Evolutionary conservation across 768 basidiomycete species (phyloP), one percentile per base, ranked within the genome.

Genomic region (Gloeopeniophorella convolvens): DNA sequence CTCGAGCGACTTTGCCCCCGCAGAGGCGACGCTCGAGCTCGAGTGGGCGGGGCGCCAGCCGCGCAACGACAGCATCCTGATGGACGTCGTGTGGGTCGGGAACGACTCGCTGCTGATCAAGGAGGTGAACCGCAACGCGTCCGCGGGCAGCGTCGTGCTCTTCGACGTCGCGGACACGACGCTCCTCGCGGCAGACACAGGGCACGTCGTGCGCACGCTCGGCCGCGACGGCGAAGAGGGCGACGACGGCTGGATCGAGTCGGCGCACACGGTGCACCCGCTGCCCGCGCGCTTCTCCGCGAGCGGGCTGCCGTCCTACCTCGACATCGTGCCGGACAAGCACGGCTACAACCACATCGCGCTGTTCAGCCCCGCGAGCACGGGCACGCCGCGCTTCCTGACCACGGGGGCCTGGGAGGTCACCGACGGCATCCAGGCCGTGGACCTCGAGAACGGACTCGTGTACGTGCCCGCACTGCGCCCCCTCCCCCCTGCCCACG

Each of bases 191-290:
- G 57, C 57, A 20, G 62, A 61, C 41, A 57, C 59, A 7, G 81
- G 83, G 6, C 62, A 58, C 39, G 79, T 90, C 12, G 86, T 91
- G 7, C 72, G 95, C 50, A 83, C 73, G 53, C 72, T 95, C 9
- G 95, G 93, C 4, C 77, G 79, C 62, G 63, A 82, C 30, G 95
- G 90, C 5, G 94, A 93, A 60, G 76, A 95, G 61, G 85, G 82
- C 0, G 95, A 96, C 61, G 80, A 81, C 31, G 96, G 96, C 1
- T 99, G 96, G 96, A 91, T 97, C 54, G 89, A 97, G 43, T 70
- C 79, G 53, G 71, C 65, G 15, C 86, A 86, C 71, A 73, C 68
- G 21, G 80, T 91, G 31, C 70, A 74, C 54, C 76, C 79, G 1
- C 68, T 89, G 16, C 76, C 82, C 16, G 48, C 63, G 12, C 61